These are phyloP conservation scores for Phytophthora foliorum DNA, from an alignment of 352 stramenopile genomes.

Conservation along the genomic window DNA sequence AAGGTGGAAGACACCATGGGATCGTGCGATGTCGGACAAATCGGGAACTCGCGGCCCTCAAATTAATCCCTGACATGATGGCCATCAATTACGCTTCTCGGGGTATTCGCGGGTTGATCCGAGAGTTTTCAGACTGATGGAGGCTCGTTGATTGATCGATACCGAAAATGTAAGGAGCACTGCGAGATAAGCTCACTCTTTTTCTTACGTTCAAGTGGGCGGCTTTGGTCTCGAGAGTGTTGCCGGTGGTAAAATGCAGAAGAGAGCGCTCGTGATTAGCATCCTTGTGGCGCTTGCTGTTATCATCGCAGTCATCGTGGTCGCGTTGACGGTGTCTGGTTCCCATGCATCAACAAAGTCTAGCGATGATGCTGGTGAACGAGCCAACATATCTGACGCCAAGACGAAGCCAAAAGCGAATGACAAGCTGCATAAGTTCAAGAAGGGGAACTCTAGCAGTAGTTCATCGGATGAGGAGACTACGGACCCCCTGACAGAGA, in stretches of 20 bases:
- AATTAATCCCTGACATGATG: neutral
- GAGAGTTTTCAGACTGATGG: conserved; percentile 6
- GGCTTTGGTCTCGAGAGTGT: neutral
- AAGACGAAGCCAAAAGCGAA: conserved; percentile 6
- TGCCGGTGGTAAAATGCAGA: conserved; percentile 40
- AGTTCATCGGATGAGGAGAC: conserved; percentile 35
- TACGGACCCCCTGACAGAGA: conserved; percentile 46
- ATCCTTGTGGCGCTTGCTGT: conserved; percentile 48
- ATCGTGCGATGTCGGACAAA: neutral
- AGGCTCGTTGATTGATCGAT: neutral
- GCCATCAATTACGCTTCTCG: neutral
- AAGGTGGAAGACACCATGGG: neutral
- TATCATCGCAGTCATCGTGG: conserved; percentile 50
- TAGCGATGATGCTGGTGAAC: conserved; percentile 8
- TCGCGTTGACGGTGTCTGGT: conserved; percentile 54
- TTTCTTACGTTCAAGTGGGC: conserved; percentile 30
- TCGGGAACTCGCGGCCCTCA: neutral
- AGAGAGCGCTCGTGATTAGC: conserved; percentile 44
- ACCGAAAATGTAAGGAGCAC: neutral
- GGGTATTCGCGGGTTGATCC: neutral
- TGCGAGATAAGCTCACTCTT: conserved; percentile 12
- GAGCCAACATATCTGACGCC: neutral
- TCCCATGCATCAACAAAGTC: conserved; percentile 36
- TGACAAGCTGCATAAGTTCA: conserved; percentile 31
- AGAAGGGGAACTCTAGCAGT: conserved; percentile 30